These are phyloP conservation scores for Apiospora kogelbergensis DNA, from an alignment of 2,329 filamentous ascomycete species.

Conservation along the genomic window DNA sequence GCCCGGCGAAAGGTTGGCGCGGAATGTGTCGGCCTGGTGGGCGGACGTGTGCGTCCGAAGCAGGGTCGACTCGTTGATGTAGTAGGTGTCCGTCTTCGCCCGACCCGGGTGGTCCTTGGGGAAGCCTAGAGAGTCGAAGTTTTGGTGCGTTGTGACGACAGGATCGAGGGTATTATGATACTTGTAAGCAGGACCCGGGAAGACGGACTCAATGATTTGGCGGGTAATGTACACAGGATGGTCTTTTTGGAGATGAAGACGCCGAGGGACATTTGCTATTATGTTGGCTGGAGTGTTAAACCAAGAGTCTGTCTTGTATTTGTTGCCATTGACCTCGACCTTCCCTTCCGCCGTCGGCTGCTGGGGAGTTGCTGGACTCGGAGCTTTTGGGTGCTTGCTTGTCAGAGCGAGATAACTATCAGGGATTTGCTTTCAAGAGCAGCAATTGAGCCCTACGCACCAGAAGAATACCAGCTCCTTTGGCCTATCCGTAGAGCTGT, in stretches of 20 bases:
- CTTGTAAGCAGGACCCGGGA: constrained; percentile 70
- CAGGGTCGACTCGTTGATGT: constrained; percentile 81
- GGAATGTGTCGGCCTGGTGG: constrained; percentile 83
- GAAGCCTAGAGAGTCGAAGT: constrained; percentile 97
- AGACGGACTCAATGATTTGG: constrained; percentile 87
- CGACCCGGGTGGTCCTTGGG: constrained; percentile 84
- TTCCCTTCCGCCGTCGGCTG: constrained; percentile 12
- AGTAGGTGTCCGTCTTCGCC: constrained; percentile 89
- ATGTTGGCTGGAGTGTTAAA: constrained; percentile 82
- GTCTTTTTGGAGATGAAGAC: constrained; percentile 85
- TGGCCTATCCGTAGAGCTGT: constrained; percentile 17
- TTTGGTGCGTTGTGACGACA: constrained; percentile 80
- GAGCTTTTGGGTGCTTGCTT: constrained; percentile 13
- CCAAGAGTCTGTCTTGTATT: constrained; percentile 73
- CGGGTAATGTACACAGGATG: constrained; percentile 91
- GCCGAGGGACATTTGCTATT: constrained; percentile 69
- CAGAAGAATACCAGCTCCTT: constrained; percentile 21
- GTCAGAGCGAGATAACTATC: constrained; percentile 18
- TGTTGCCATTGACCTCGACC: constrained; percentile 61
- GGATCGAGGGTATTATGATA: constrained; percentile 80
- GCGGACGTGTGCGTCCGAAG: constrained; percentile 93
- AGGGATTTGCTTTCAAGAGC: background rate
- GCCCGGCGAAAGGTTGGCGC: constrained; percentile 68
- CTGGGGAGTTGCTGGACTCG: constrained; percentile 23
- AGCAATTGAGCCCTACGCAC: constrained; percentile 20